These are phyloP conservation scores for Osmanthus fragrans DNA, from an alignment of 257 asterid species.

Conservation along the genomic window DNA sequence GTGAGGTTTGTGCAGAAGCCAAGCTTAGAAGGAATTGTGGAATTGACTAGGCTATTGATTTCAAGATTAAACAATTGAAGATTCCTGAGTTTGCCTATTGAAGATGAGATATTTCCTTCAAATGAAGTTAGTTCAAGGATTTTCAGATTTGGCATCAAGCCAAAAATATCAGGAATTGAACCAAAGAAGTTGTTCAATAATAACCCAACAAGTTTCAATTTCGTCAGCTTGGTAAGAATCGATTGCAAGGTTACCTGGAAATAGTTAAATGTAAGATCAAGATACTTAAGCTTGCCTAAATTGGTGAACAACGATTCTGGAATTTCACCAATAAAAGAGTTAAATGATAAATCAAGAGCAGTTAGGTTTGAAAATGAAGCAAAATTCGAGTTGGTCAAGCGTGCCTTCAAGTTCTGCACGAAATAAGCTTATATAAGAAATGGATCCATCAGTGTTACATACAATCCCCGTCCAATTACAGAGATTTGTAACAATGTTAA, in stretches of 20 bases:
- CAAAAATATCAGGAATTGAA: too few species aligned
- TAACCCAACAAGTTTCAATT: constrained; percentile 42
- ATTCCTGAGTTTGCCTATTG: constrained; percentile 35
- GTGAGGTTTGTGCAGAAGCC: constrained; percentile 38
- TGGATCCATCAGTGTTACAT: too few species aligned
- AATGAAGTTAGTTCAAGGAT: neutral
- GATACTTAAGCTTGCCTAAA: constrained; percentile 47
- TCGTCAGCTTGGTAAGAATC: constrained; percentile 44
- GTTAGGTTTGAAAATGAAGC: too few species aligned
- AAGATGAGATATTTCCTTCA: constrained; percentile 28
- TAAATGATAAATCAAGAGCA: constrained; percentile 20
- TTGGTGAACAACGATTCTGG: constrained; percentile 54
- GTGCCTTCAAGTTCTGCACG: too few species aligned
- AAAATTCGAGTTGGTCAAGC: too few species aligned
- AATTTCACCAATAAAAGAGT: constrained; percentile 51
- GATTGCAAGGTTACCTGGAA: constrained; percentile 54
- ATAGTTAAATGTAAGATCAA: constrained; percentile 43
- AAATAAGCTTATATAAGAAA: too few species aligned
- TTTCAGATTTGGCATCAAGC: too few species aligned
- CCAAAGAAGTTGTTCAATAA: constrained; percentile 21
- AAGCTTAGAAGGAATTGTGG: constrained; percentile 43
- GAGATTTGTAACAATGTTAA: too few species aligned
- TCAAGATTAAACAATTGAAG: constrained; percentile 32
- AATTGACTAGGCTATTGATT: constrained; percentile 24
- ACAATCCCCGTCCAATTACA: too few species aligned